Evolutionary conservation across 805 yeast species (phyloP), one percentile per base, ranked within the genome.

Genomic region (Saccharomycopsis fibuligera): DNA sequence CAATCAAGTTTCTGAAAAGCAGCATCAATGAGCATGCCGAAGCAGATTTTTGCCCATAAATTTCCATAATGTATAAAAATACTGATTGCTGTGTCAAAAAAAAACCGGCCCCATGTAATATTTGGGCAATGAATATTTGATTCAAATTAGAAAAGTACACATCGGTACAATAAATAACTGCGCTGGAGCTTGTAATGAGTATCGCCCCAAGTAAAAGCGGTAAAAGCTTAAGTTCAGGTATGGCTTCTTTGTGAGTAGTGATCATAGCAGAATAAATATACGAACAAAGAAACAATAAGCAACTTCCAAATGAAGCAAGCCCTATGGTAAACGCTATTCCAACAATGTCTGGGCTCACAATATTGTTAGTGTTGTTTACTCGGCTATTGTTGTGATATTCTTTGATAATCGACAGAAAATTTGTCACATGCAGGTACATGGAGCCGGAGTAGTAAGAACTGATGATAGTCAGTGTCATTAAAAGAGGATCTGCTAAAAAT

Each of bases 341-440:
- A 25, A 43, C 8, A 12, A 31, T 17, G 22, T 50, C 44, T 16
- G 54, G 47, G 4, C 19, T 23, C 3, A 49, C 17, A 29, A 47
- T n/a, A n/a, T 38, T 17, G n/a, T 29, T 16, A 24, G 17, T 33
- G 30, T 40, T 23, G 3, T n/a, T 31, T 12, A 33, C 31, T 6
- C 2, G 2, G 1, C 22, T 23, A 22, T 46, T 39, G 19, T 35
- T 22, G 31, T 47, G 44, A 14, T 22, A 33, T 33, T 42, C 35
- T 25, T 38, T 42, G 10, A 50, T 24, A 6, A 50, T 30, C 5
- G 54, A 31, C 2, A 50, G 54, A 30, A 50, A 43, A 29, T 40
- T 46, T 6, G 54, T 43, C 2, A 50, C 50, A 38, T 42, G 44
- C 17, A 50, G 31, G 31, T 50, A 50, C 54, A 50, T 50, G 21